Conservation (phyloP, 2,329 filamentous ascomycete species). For the Knoxdaviesia proteae region DNA sequence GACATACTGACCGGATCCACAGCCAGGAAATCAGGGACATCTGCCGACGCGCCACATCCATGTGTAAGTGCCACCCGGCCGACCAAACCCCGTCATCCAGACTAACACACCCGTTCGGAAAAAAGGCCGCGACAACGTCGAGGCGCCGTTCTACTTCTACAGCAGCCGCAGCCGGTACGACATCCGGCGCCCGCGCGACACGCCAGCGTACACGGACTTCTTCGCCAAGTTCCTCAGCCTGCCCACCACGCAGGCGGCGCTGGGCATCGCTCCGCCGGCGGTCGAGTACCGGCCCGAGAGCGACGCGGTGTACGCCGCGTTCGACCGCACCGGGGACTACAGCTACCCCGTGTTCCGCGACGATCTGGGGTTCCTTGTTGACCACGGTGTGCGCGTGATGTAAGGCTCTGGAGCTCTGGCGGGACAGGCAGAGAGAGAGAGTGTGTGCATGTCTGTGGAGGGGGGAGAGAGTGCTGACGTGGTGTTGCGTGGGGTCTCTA, state of each 20-base stretch:
- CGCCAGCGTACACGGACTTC: slow-evolving; percentile 34
- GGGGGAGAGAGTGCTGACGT: neutral
- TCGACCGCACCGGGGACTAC: slow-evolving; percentile 28
- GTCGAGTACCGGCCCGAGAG: slow-evolving; percentile 12
- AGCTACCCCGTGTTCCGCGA: slow-evolving; percentile 35
- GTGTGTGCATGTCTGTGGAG: too few species aligned
- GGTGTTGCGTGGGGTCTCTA: neutral
- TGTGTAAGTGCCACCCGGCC: slow-evolving; percentile 14
- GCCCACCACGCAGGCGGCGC: slow-evolving; percentile 27
- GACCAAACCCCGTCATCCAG: too few species aligned
- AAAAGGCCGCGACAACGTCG: slow-evolving; percentile 28
- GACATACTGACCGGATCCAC: too few species aligned
- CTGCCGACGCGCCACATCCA: slow-evolving; percentile 8
- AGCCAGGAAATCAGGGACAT: too few species aligned
- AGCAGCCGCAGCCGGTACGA: slow-evolving; percentile 30
- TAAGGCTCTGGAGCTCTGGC: slow-evolving; percentile 9
- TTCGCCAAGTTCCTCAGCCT: slow-evolving; percentile 36
- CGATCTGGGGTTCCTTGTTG: slow-evolving; percentile 30
- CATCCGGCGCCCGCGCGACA: slow-evolving; percentile 24
- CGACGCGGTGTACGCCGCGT: slow-evolving; percentile 21
- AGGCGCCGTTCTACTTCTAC: slow-evolving; percentile 21
- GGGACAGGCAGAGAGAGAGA: too few species aligned
- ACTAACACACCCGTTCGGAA: too few species aligned
- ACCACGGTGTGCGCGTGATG: slow-evolving; percentile 37
- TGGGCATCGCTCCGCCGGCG: slow-evolving; percentile 19